Percentiles rank a stretch among this genome's conserved stretches.
Evolutionary conservation across 306 rosid species (phyloP).

Genomic region (Clitoria ternatea): DNA sequence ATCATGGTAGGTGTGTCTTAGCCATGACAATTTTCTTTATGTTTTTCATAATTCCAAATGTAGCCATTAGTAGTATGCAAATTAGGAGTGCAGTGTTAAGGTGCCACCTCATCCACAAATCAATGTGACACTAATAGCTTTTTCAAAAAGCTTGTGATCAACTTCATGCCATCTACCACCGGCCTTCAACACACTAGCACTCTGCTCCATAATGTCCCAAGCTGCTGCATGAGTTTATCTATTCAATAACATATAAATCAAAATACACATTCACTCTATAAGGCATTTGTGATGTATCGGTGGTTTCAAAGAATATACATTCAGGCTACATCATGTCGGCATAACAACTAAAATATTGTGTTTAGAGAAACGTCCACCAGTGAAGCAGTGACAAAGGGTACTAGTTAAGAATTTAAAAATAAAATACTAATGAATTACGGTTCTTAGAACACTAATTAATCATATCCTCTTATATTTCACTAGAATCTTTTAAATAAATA

Average conservation of each 20-base stretch:
- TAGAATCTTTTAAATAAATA: too few species aligned
- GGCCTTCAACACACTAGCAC: neutral
- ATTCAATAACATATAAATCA: neutral
- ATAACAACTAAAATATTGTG: too few species aligned
- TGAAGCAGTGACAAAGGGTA: too few species aligned
- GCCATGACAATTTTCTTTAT: neutral
- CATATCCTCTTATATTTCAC: too few species aligned
- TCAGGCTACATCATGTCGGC: neutral
- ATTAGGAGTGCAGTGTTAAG: neutral
- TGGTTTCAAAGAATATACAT: too few species aligned
- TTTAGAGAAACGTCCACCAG: too few species aligned
- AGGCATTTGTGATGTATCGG: too few species aligned
- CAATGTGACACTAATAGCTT: neutral
- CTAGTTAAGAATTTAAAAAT: too few species aligned
- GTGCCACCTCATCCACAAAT: slow-evolving; percentile 33
- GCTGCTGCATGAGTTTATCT: too few species aligned
- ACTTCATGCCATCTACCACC: slow-evolving; percentile 21
- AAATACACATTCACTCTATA: neutral
- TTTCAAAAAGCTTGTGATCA: slow-evolving; percentile 12
- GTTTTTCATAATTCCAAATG: slow-evolving; percentile 19
- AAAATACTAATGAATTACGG: too few species aligned
- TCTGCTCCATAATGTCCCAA: neutral
- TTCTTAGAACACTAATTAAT: too few species aligned
- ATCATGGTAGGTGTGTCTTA: slow-evolving; percentile 18
- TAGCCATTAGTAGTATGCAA: slow-evolving; percentile 22